phyloP scores from a whole-genome alignment of 2,329 filamentous ascomycete species.

The Fusarium domesticum region DNA sequence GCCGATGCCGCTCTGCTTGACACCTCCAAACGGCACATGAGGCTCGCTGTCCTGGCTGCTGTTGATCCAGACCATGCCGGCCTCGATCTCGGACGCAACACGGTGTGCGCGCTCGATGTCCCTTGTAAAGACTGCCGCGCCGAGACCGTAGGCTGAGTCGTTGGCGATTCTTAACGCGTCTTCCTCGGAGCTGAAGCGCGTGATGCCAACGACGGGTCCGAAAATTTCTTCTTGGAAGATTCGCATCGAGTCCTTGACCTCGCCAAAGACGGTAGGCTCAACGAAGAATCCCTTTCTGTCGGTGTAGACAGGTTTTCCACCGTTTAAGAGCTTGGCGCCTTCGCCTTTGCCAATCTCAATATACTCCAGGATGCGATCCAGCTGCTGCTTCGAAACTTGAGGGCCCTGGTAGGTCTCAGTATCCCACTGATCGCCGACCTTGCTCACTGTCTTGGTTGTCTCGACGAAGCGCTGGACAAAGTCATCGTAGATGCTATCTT shows the following conservation, averaged over 20 bases:
- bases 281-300: slow-evolving; percentile 81
- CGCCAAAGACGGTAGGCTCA: slow-evolving; percentile 80
- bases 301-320: slow-evolving; percentile 43
- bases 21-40: slow-evolving; percentile 27
- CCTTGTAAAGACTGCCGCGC: slow-evolving; percentile 74
- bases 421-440: slow-evolving; percentile 35
- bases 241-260: slow-evolving; percentile 66
- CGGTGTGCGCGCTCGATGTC: slow-evolving; percentile 77
- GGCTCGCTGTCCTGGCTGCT: slow-evolving; percentile 28
- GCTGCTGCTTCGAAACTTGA: slow-evolving; percentile 60
- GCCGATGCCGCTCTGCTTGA: slow-evolving; percentile 30
- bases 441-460: slow-evolving; percentile 54
- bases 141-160: slow-evolving; percentile 72
- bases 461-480: slow-evolving; percentile 74
- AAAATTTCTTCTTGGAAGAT: slow-evolving; percentile 90
- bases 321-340: slow-evolving; percentile 27
- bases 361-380: slow-evolving; percentile 64
- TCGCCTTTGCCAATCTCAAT: slow-evolving; percentile 41
- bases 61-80: slow-evolving; percentile 60
- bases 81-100: slow-evolving; percentile 68
- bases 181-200: slow-evolving; percentile 77
- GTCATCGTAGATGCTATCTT: slow-evolving; percentile 80
- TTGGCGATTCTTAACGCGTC: slow-evolving; percentile 73
- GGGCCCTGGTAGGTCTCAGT: slow-evolving; percentile 38
- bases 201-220: slow-evolving; percentile 75